phyloP scores from a whole-genome alignment of 202 grass and related monocot genomes.

The Saccharum hybrid region DNA sequence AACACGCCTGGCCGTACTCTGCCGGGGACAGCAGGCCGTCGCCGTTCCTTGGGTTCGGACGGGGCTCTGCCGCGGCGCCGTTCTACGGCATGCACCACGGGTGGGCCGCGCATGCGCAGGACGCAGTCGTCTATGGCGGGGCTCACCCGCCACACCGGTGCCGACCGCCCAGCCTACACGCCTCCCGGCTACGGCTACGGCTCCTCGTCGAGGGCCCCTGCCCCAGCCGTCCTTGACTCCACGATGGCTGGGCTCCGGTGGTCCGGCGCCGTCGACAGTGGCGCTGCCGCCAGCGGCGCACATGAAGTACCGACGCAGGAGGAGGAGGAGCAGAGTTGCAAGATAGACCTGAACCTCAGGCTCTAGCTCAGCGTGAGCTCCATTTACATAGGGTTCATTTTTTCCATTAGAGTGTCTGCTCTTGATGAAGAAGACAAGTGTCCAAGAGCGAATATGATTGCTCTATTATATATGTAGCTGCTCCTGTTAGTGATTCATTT shows the following conservation, averaged over 20 bases:
- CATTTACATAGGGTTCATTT: slow-evolving; percentile 12
- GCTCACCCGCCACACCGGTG: background rate
- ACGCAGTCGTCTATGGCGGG: background rate
- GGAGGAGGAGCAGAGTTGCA: slow-evolving; percentile 31
- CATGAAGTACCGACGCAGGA: slow-evolving; percentile 8
- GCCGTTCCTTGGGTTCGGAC: slow-evolving; percentile 26
- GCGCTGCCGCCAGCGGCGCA: background rate
- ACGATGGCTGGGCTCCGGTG: slow-evolving; percentile 18
- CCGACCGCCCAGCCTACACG: slow-evolving; percentile 17
- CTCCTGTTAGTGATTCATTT: slow-evolving; percentile 10
- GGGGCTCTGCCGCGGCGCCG: background rate
- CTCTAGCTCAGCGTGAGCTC: slow-evolving; percentile 23
- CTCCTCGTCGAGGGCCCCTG: slow-evolving; percentile 5
- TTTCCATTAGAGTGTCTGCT: background rate
- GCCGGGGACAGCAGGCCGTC: background rate
- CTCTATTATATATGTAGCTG: background rate
- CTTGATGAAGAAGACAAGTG: background rate
- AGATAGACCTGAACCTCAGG: slow-evolving; percentile 54
- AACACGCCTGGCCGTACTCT: slow-evolving; percentile 41
- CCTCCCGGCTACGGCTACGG: slow-evolving; percentile 19
- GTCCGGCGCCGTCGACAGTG: background rate
- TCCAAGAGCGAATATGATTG: background rate
- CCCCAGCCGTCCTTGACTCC: background rate
- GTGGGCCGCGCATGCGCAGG: slow-evolving; percentile 31
- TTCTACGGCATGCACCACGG: slow-evolving; percentile 45